phyloP scores from a whole-genome alignment of 2,329 filamentous ascomycete genomes.

The Venturia nashicola region DNA sequence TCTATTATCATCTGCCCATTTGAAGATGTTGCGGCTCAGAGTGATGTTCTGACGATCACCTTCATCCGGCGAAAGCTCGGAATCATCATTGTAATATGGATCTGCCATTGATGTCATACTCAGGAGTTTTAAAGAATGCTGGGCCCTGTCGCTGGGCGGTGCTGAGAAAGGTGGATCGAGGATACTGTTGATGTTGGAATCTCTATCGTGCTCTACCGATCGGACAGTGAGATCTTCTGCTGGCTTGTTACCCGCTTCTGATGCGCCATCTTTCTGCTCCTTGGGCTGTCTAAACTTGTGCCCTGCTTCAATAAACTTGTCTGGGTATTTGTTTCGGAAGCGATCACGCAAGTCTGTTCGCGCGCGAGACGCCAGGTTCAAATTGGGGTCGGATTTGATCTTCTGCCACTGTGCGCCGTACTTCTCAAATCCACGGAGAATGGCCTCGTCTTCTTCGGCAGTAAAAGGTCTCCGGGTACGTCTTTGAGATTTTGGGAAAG shows the following conservation, averaged over 20 bases:
- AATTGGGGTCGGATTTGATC: slow-evolving; percentile 42
- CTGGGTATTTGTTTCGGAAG: slow-evolving; percentile 47
- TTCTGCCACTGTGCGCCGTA: slow-evolving; percentile 48
- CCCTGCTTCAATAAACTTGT: slow-evolving; percentile 40
- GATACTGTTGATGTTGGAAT: slow-evolving; percentile 1
- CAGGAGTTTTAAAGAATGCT: slow-evolving; percentile 5
- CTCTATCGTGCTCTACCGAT: neutral
- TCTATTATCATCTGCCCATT: slow-evolving; percentile 24
- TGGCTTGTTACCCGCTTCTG: neutral
- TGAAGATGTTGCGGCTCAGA: slow-evolving; percentile 26
- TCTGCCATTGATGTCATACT: slow-evolving; percentile 4
- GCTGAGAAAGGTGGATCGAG: neutral
- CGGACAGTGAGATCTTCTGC: neutral
- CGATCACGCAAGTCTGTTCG: slow-evolving; percentile 50
- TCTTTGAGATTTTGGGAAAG: slow-evolving; percentile 37
- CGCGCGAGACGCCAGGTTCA: slow-evolving; percentile 39
- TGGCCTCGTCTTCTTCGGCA: slow-evolving; percentile 42
- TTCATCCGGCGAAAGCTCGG: slow-evolving; percentile 4
- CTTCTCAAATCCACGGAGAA: slow-evolving; percentile 45
- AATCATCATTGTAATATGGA: neutral
- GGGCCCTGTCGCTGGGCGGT: neutral
- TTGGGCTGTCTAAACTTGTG: slow-evolving; percentile 18
- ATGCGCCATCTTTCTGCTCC: neutral
- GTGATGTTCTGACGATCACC: slow-evolving; percentile 5
- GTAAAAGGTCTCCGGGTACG: slow-evolving; percentile 45